phyloP scores from a whole-genome alignment of 2,329 filamentous ascomycete genomes.

The Colletotrichum horii region DNA sequence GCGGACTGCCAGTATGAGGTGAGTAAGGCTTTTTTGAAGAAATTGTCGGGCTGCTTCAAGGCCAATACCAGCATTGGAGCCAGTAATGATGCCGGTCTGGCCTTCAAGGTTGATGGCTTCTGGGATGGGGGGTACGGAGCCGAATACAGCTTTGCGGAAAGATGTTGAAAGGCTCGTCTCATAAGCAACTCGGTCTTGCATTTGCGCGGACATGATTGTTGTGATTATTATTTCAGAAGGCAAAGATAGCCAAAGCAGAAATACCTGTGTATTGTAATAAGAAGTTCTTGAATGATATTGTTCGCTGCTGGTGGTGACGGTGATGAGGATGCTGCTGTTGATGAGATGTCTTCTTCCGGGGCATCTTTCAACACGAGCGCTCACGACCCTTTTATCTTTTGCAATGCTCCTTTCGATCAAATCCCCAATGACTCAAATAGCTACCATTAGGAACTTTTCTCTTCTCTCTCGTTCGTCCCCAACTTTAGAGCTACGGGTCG shows the following conservation, averaged over 20 bases:
- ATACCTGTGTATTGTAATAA: not conserved
- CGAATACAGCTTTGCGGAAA: not conserved
- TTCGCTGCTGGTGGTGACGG: not conserved
- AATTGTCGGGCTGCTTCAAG: not conserved
- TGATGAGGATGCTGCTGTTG: not conserved
- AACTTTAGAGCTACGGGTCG: not conserved
- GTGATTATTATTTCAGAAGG: not conserved
- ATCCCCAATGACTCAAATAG: not conserved
- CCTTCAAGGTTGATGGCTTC: not conserved
- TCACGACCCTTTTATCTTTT: not conserved
- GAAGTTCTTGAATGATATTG: not conserved
- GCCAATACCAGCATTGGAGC: not conserved
- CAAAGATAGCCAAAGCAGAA: not conserved
- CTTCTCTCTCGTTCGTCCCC: not conserved
- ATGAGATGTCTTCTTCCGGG: not conserved
- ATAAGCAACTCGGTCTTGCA: not conserved
- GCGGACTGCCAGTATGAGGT: slow-evolving; percentile 53
- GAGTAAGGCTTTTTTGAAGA: slow-evolving; percentile 31
- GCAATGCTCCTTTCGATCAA: not conserved
- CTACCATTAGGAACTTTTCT: not conserved
- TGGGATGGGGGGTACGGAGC: not conserved
- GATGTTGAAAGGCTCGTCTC: not conserved
- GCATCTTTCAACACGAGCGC: not conserved
- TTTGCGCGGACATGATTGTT: not conserved
- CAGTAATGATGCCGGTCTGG: not conserved